phyloP scores from a whole-genome alignment of 768 basidiomycete genomes.

The Xanthoconium stramineum region DNA sequence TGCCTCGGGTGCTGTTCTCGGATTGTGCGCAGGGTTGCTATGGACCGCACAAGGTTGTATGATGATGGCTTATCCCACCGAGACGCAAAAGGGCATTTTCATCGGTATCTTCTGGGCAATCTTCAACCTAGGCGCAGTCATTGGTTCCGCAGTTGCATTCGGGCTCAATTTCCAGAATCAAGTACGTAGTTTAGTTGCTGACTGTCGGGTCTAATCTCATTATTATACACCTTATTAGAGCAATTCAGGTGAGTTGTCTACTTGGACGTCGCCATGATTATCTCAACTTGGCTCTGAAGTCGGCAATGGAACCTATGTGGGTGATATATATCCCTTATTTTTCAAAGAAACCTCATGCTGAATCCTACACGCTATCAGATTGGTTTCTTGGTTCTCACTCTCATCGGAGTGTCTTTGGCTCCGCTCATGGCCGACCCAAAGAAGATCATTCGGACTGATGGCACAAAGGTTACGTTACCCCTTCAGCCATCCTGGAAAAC shows the following conservation, averaged over 20 bases:
- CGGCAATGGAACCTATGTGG: slow-evolving; percentile 70
- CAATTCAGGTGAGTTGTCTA: slow-evolving; percentile 25
- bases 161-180: slow-evolving; percentile 65
- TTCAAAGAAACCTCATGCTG: neutral
- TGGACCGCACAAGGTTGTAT: slow-evolving; percentile 87
- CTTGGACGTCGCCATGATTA: neutral
- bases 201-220: neutral
- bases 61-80: slow-evolving; percentile 82
- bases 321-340: slow-evolving; percentile 20
- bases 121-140: slow-evolving; percentile 79
- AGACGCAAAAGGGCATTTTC: slow-evolving; percentile 70
- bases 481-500: slow-evolving; percentile 76
- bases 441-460: slow-evolving; percentile 72
- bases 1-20: slow-evolving; percentile 67
- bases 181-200: slow-evolving; percentile 35
- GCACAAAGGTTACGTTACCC: slow-evolving; percentile 58
- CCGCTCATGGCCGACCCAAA: slow-evolving; percentile 68
- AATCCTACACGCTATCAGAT: slow-evolving; percentile 46
- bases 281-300: slow-evolving; percentile 37
- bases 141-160: slow-evolving; percentile 73
- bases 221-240: slow-evolving; percentile 16
- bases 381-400: slow-evolving; percentile 68
- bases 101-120: slow-evolving; percentile 83
- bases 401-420: slow-evolving; percentile 65
- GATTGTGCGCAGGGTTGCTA: slow-evolving; percentile 65